Evolutionary conservation across 495 filamentous ascomycete species (phyloP).

Genomic region (Xylaria curta): DNA sequence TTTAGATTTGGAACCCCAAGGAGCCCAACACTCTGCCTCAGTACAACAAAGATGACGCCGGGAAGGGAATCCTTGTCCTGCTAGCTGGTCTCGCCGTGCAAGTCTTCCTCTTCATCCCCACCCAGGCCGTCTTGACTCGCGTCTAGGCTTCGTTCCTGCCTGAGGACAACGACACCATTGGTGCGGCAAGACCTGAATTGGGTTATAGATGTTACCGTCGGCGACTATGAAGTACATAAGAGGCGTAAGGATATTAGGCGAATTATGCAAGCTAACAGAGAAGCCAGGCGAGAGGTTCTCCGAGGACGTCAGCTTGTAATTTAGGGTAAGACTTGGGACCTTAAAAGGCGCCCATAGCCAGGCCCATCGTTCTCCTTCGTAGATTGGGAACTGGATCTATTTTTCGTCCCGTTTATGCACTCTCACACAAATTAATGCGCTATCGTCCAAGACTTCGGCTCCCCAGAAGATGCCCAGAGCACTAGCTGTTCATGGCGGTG

Average conservation of each 20-base stretch:
- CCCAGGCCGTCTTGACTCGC: constrained; percentile 51
- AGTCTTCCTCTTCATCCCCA: constrained; percentile 48
- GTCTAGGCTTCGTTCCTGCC: constrained; percentile 59
- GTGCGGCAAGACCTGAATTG: not conserved
- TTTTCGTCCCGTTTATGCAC: not conserved
- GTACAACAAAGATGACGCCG: constrained; percentile 34
- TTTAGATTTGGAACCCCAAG: constrained; percentile 23
- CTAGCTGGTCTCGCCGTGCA: constrained; percentile 37
- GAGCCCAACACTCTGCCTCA: constrained; percentile 30
- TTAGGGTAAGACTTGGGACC: not conserved
- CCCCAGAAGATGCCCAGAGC: no score
- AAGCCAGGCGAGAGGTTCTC: constrained; percentile 7
- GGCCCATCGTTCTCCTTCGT: not conserved
- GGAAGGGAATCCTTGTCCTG: constrained; percentile 43
- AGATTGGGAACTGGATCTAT: constrained; percentile 8
- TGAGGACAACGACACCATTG: constrained; percentile 53
- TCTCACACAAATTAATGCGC: no score
- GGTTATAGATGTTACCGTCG: not conserved
- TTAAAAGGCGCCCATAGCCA: not conserved
- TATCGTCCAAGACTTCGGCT: no score
- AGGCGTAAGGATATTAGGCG: not conserved
- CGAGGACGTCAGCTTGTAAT: not conserved
- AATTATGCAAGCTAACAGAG: not conserved
- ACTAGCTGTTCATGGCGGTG: no score
- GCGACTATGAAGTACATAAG: not conserved